Conservation (phyloP, 805 yeast species). For the Saccharomycopsis malanga region DNA sequence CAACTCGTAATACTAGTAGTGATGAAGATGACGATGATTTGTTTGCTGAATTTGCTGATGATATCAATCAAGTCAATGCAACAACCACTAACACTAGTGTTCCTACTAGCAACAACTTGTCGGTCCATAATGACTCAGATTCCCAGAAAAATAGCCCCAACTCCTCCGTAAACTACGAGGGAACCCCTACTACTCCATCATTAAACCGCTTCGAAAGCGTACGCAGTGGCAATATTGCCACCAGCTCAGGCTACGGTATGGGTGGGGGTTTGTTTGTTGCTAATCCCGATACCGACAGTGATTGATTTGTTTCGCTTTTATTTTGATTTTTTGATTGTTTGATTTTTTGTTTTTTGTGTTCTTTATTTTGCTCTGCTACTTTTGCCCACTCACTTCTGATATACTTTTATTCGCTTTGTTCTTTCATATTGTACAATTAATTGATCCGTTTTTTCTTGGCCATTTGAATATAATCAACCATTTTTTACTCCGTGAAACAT, state of each 20-base stretch:
- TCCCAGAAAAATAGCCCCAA: neutral
- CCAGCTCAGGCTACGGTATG: neutral
- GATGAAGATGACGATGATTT: constrained; percentile 18
- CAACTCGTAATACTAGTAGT: neutral
- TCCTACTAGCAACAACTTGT: neutral
- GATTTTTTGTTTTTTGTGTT: no score
- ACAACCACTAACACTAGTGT: neutral
- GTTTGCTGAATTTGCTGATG: constrained; percentile 18
- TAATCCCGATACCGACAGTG: constrained; percentile 19
- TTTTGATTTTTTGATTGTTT: no score
- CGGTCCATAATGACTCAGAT: neutral
- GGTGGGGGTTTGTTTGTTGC: constrained; percentile 14
- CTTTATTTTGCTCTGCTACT: no score
- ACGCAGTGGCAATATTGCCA: constrained; percentile 1
- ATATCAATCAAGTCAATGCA: constrained; percentile 9
- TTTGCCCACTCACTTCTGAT: no score
- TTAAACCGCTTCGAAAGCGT: constrained; percentile 3
- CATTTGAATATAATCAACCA: no score
- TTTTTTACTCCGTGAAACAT: no score
- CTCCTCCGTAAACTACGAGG: neutral
- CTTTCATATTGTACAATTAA: no score
- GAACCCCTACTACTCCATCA: neutral
- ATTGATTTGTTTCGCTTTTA: no score
- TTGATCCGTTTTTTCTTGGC: no score
- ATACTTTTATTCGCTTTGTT: no score